A percentile compares a stretch with the other conserved stretches of the same genome.
These are phyloP conservation scores for Pseudopithomyces chartarum DNA, from an alignment of 2,329 filamentous ascomycete species.

Conservation along the genomic window DNA sequence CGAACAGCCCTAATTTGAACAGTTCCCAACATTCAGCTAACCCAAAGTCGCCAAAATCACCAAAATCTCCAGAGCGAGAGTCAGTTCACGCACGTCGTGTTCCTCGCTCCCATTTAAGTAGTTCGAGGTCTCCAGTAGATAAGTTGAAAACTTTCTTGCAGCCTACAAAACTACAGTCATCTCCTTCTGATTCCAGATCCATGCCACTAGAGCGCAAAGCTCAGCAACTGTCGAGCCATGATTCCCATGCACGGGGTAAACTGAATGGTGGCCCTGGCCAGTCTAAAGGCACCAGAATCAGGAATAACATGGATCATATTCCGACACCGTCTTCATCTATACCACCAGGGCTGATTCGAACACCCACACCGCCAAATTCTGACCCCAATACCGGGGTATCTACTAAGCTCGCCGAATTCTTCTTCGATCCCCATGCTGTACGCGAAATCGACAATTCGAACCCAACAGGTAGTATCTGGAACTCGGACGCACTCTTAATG, in stretches of 20 bases:
- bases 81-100: conserved; percentile 20
- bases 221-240: neutral
- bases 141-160: conserved; percentile 14
- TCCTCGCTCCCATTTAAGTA: conserved; percentile 27
- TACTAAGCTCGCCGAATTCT: conserved; percentile 39
- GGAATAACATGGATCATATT: conserved; percentile 16
- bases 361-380: conserved; percentile 33
- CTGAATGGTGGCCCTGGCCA: conserved; percentile 13
- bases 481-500: conserved; percentile 44
- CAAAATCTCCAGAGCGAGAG: conserved; percentile 18
- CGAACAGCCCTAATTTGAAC: conserved; percentile 18
- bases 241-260: neutral
- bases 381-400: conserved; percentile 30
- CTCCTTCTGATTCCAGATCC: conserved; percentile 24
- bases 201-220: conserved; percentile 22
- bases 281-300: neutral
- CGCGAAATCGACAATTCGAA: conserved; percentile 14
- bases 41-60: conserved; percentile 12
- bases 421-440: conserved; percentile 32
- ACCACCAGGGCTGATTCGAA: conserved; percentile 31
- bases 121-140: conserved; percentile 16
- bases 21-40: conserved; percentile 8
- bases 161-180: conserved; percentile 5
- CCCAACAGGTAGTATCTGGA: conserved; percentile 34
- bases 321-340: conserved; percentile 28